A percentile compares a stretch with the other conserved stretches of the same genome.
Evolutionary conservation across 2,329 filamentous ascomycete species (phyloP).

Genomic region (Colletotrichum siamense): DNA sequence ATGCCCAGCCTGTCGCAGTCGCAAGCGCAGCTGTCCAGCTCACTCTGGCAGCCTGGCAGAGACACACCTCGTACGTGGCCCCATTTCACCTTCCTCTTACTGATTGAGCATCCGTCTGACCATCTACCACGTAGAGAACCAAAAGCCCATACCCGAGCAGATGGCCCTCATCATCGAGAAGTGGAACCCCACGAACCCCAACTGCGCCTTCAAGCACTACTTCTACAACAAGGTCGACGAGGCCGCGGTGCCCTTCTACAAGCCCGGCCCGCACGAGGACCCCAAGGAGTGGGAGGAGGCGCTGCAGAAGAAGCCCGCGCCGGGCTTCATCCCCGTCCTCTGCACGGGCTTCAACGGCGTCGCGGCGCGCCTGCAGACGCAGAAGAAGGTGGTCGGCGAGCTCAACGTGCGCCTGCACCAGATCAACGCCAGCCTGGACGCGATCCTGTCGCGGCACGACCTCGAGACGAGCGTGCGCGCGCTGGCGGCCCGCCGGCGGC

Average conservation of each 20-base stretch:
- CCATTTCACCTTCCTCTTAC: background rate
- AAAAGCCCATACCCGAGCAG: slow-evolving; percentile 78
- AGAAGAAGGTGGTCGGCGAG: slow-evolving; percentile 71
- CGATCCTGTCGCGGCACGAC: slow-evolving; percentile 78
- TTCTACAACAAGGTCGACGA: slow-evolving; percentile 87
- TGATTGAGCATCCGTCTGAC: background rate
- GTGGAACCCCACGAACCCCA: slow-evolving; percentile 73
- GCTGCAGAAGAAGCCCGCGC: slow-evolving; percentile 77
- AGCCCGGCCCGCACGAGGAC: slow-evolving; percentile 73
- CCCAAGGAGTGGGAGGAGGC: slow-evolving; percentile 85
- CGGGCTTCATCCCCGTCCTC: slow-evolving; percentile 78
- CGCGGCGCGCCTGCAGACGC: slow-evolving; percentile 73
- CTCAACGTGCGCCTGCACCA: slow-evolving; percentile 78
- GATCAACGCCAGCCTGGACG: slow-evolving; percentile 76
- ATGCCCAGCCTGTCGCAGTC: slow-evolving; percentile 49
- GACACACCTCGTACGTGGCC: slow-evolving; percentile 51
- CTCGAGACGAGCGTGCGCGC: slow-evolving; percentile 77
- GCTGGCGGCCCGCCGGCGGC: slow-evolving; percentile 73
- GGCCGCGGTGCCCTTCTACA: slow-evolving; percentile 77
- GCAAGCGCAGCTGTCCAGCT: slow-evolving; percentile 53
- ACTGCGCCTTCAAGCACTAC: slow-evolving; percentile 81
- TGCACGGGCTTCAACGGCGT: slow-evolving; percentile 76
- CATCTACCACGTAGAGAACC: slow-evolving; percentile 46
- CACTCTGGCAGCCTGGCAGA: slow-evolving; percentile 59
- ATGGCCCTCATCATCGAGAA: slow-evolving; percentile 73